Conservation (phyloP, 2,329 filamentous ascomycete species). For the Pseudogymnoascus sp. region DNA sequence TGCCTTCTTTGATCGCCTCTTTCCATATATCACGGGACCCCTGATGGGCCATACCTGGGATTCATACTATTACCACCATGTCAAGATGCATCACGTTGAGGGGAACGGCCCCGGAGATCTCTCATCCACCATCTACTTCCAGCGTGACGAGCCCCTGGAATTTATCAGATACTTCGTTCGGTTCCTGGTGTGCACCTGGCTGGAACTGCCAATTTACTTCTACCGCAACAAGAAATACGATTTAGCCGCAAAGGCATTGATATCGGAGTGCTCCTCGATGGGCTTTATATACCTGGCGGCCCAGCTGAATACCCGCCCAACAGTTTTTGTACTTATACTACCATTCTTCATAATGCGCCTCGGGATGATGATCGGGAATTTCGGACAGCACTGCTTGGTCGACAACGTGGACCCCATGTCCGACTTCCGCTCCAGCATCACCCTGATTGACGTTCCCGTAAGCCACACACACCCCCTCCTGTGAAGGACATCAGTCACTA, state of each 20-base stretch:
- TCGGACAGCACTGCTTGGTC: conserved; percentile 76
- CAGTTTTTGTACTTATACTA: conserved; percentile 56
- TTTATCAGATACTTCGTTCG: conserved; percentile 66
- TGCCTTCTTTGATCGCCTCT: conserved; percentile 49
- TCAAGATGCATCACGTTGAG: conserved; percentile 79
- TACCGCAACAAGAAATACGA: conserved; percentile 47
- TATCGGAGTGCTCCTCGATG: conserved; percentile 55
- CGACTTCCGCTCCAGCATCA: conserved; percentile 71
- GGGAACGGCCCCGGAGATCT: conserved; percentile 70
- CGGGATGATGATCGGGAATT: conserved; percentile 74
- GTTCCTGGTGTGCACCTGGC: conserved; percentile 66
- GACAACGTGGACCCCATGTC: conserved; percentile 67
- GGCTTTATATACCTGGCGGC: conserved; percentile 46
- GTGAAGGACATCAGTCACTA: conserved; percentile 12
- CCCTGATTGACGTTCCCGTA: conserved; percentile 69
- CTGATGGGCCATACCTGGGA: conserved; percentile 81
- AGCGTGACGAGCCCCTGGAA: conserved; percentile 57
- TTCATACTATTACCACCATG: conserved; percentile 76
- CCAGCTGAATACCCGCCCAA: conserved; percentile 37
- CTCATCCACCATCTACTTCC: conserved; percentile 67
- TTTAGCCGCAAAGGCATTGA: conserved; percentile 46
- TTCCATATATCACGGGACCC: conserved; percentile 67
- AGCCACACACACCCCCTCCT: conserved; percentile 26
- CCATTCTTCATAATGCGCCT: conserved; percentile 58
- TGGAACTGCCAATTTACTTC: conserved; percentile 69